Base-by-base conservation (phyloP, 495 filamentous ascomycete species). In the Parachaetomium inaequale region DNA sequence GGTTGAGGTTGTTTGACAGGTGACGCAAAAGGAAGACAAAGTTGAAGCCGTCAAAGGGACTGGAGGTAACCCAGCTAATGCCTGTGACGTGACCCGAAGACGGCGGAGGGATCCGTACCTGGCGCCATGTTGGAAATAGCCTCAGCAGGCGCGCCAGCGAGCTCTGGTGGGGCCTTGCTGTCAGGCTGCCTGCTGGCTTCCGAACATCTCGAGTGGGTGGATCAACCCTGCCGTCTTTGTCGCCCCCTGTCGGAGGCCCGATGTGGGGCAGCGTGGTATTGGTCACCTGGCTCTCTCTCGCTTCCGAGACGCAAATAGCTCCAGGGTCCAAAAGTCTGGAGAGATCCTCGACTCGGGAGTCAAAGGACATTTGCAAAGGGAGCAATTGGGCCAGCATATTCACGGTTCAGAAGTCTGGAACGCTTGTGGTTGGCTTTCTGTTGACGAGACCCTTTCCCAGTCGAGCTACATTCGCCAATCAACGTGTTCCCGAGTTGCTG, bases 281-380 rank as follows among this genome's bases (percentile, higher is more conserved):
- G 51, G 63, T 58, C 60, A 61, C 59, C 63, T 61, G 63, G 15
- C 19, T 17, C 7, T 53, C 50, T 47, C 53, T 61, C 49, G 47
- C 55, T 65, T 63, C 40, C 55, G 14, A 17, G 38, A 38, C 54
- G 7, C 36, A 23, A 58, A 57, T 50, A 57, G 53, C 53, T 42
- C 29, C 12, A 4, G 59, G 57, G 31, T 38, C 45, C 45, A 49
- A n/a, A n/a, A 34, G 15, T n/a, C 32, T 21, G 4, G 11, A 32
- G 19, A 32, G 50, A 6, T 23, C n/a, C 29, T 15, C 3, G n/a
- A n/a, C n/a, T n/a, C n/a, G n/a, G n/a, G n/a, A 4, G 49, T 51
- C 4, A n/a, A 23, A 25, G 10, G 31, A 26, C 1, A 2, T 49
- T 31, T 31, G 47, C 4, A 8, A 25, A 54, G 11, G 31, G 26